phyloP scores from a whole-genome alignment of 2,329 filamentous ascomycete genomes.

The Chrysosporium keratinophilum region DNA sequence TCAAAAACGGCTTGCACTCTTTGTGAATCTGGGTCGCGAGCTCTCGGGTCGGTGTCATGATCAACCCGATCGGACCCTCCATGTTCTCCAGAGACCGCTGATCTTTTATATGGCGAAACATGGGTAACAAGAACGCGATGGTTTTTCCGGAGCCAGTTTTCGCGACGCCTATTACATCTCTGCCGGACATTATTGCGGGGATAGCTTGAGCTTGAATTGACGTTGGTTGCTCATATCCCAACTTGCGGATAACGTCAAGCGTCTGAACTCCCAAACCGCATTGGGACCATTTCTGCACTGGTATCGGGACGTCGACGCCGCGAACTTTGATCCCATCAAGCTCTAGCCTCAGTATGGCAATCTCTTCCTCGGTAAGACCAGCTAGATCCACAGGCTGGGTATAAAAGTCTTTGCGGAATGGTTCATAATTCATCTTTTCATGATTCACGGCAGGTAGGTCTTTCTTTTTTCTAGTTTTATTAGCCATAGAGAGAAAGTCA shows the following conservation, averaged over 20 bases:
- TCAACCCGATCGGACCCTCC: slow-evolving; percentile 77
- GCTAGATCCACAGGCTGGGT: slow-evolving; percentile 75
- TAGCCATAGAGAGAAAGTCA: slow-evolving; percentile 53
- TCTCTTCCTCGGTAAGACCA: slow-evolving; percentile 73
- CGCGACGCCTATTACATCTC: slow-evolving; percentile 90
- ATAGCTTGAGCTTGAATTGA: slow-evolving; percentile 93
- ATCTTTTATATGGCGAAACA: slow-evolving; percentile 97
- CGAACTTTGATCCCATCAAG: slow-evolving; percentile 92
- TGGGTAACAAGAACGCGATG: slow-evolving; percentile 84
- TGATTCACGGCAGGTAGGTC: slow-evolving; percentile 86
- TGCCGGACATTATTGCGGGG: slow-evolving; percentile 88
- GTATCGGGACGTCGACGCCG: slow-evolving; percentile 79
- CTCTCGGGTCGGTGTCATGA: slow-evolving; percentile 91
- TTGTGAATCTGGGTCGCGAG: slow-evolving; percentile 86
- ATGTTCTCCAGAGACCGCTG: slow-evolving; percentile 69
- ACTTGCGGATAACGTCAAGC: slow-evolving; percentile 67
- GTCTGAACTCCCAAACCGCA: slow-evolving; percentile 82
- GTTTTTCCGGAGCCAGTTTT: slow-evolving; percentile 98
- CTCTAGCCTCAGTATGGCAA: slow-evolving; percentile 70
- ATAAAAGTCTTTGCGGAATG: slow-evolving; percentile 91
- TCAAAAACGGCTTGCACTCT: slow-evolving; percentile 90
- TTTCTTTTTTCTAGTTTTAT: slow-evolving; percentile 75
- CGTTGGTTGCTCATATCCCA: slow-evolving; percentile 81
- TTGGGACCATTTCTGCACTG: slow-evolving; percentile 93
- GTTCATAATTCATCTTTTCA: slow-evolving; percentile 69